phyloP scores from a whole-genome alignment of 345 rosid species.

The Rhodamnia rubescens region DNA sequence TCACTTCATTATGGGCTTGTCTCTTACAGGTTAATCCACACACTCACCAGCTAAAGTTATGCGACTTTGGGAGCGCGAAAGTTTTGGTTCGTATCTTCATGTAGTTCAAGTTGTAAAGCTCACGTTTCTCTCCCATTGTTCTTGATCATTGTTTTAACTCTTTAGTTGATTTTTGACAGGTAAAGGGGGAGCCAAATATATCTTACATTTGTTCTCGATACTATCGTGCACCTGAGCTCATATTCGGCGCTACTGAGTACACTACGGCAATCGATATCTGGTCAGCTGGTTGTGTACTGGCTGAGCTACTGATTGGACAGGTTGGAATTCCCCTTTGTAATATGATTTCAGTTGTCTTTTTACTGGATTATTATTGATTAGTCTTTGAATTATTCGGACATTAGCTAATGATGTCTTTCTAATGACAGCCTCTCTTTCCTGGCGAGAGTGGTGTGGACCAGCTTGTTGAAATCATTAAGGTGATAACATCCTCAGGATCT shows the following conservation, averaged over 20 bases:
- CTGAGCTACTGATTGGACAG: conserved; percentile 93
- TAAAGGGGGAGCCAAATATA: conserved; percentile 92
- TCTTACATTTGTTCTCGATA: conserved; percentile 96
- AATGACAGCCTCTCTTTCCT: conserved; percentile 78
- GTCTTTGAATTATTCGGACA: neutral
- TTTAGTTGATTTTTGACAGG: conserved; percentile 30
- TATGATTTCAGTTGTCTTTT: neutral
- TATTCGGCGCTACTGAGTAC: conserved; percentile 95
- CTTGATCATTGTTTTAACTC: neutral
- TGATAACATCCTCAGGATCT: conserved; percentile 4
- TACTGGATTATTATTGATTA: neutral
- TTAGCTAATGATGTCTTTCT: neutral
- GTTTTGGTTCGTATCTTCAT: conserved; percentile 54
- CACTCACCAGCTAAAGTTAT: conserved; percentile 88
- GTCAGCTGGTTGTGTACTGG: conserved; percentile 97
- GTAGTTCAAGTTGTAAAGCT: neutral
- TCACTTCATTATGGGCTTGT: neutral
- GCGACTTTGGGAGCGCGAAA: conserved; percentile 98
- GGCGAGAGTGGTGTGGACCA: conserved; percentile 99
- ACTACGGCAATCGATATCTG: conserved; percentile 95
- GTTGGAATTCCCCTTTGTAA: conserved; percentile 15
- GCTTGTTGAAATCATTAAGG: conserved; percentile 97
- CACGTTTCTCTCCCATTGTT: neutral
- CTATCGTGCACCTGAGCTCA: conserved; percentile 97
- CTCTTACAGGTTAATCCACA: conserved; percentile 80